A percentile compares a stretch with the other conserved stretches of the same genome.
These are phyloP conservation scores for Zymoseptoria crescenta DNA, from an alignment of 2,329 filamentous ascomycete genomes.

Conservation along the genomic window DNA sequence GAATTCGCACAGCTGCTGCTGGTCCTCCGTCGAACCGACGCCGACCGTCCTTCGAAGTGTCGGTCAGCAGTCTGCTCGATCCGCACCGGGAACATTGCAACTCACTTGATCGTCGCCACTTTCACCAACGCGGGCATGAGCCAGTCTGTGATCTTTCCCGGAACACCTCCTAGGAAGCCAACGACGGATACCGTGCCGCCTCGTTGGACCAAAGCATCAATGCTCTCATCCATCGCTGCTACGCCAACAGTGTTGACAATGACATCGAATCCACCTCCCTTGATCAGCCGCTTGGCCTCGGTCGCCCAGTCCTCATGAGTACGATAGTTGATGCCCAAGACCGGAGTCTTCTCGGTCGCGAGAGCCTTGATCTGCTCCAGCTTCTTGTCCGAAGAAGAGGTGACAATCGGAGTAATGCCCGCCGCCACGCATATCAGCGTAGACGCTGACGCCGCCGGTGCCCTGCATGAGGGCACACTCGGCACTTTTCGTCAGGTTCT, in stretches of 20 bases:
- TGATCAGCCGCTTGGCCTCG: conserved; percentile 42
- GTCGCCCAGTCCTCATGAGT: conserved; percentile 49
- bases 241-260: conserved; percentile 42
- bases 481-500: background rate
- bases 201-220: conserved; percentile 20
- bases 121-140: conserved; percentile 16
- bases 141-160: conserved; percentile 9
- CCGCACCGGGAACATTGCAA: background rate
- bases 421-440: conserved; percentile 21
- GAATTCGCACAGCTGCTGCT: conserved; percentile 32
- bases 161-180: conserved; percentile 5
- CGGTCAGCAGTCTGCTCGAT: conserved; percentile 7
- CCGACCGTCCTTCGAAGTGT: conserved; percentile 13
- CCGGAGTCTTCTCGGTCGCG: conserved; percentile 43
- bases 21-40: conserved; percentile 38
- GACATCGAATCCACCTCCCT: conserved; percentile 36
- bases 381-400: conserved; percentile 50
- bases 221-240: background rate
- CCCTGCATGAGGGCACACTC: conserved; percentile 14
- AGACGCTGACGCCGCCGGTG: conserved; percentile 38
- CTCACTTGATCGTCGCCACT: conserved; percentile 17
- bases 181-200: conserved; percentile 24
- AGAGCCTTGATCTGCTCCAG: conserved; percentile 44
- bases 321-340: conserved; percentile 52
- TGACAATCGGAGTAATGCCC: conserved; percentile 46